These are phyloP conservation scores for Lichtheimia ornata DNA, from an alignment of 371 early-diverging fungal species.

Conservation along the genomic window DNA sequence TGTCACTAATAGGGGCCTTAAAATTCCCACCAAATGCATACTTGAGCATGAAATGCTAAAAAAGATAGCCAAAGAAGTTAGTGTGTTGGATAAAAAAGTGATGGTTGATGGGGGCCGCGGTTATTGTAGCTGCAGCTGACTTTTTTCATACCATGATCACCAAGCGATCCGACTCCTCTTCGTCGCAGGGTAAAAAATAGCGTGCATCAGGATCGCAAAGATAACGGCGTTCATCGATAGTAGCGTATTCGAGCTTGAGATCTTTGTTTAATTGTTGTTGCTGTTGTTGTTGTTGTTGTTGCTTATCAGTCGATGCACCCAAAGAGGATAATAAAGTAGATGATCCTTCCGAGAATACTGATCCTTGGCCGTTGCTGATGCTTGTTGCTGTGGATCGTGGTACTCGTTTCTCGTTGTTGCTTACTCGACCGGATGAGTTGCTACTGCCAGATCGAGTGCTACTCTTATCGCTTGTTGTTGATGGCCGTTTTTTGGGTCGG, in stretches of 20 bases:
- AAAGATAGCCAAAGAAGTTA: neutral
- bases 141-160: constrained; percentile 34
- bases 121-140: neutral
- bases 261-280: neutral
- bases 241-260: constrained; percentile 8
- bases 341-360: neutral
- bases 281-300: no score
- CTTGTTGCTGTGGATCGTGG: neutral
- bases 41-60: constrained; percentile 45
- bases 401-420: constrained; percentile 12
- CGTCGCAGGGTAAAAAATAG: constrained; percentile 32
- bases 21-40: constrained; percentile 37
- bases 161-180: constrained; percentile 43
- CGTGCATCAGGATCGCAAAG: constrained; percentile 9
- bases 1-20: constrained; percentile 26
- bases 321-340: no score
- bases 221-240: constrained; percentile 20
- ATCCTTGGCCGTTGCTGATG: neutral
- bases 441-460: constrained; percentile 9
- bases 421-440: constrained; percentile 1
- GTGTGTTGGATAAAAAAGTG: neutral
- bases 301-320: neutral
- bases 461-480: constrained; percentile 1
- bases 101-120: neutral
- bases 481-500: constrained; percentile 11